These are phyloP conservation scores for Myochromella boudieri DNA, from an alignment of 768 basidiomycete species.

Conservation along the genomic window DNA sequence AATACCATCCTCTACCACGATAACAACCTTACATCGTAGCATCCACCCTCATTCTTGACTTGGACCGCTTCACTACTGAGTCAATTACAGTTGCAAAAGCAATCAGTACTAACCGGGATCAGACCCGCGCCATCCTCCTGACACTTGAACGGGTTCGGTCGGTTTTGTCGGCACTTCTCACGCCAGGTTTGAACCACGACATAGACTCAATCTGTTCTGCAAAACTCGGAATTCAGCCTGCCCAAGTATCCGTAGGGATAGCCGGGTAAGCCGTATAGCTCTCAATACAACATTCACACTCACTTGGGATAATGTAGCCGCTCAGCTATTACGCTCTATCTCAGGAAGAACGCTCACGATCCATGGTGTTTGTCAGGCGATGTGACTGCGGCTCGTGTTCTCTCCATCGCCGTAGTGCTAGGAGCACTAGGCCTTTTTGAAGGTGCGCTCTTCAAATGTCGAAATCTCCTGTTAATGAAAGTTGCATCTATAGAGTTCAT, in stretches of 20 bases:
- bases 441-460: constrained; percentile 37
- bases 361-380: constrained; percentile 75
- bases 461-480: too few species aligned
- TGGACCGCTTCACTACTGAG: constrained; percentile 52
- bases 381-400: constrained; percentile 67
- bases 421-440: constrained; percentile 74
- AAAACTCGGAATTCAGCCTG: constrained; percentile 48
- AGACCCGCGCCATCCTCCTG: constrained; percentile 39
- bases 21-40: too few species aligned
- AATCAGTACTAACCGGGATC: constrained; percentile 45
- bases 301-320: constrained; percentile 26
- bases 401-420: constrained; percentile 67
- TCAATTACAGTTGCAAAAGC: constrained; percentile 50
- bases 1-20: too few species aligned
- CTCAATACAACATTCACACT: neutral
- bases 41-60: constrained; percentile 46
- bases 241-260: constrained; percentile 43
- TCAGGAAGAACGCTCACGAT: constrained; percentile 32
- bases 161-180: constrained; percentile 64
- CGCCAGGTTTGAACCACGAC: constrained; percentile 65
- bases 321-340: constrained; percentile 42
- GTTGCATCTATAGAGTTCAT: constrained; percentile 51
- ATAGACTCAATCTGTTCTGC: constrained; percentile 69
- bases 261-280: constrained; percentile 39
- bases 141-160: constrained; percentile 56